Evolutionary conservation across 140 eudicot species (phyloP), one percentile per base, ranked within the genome.

Genomic region (Oenanthe javanica): DNA sequence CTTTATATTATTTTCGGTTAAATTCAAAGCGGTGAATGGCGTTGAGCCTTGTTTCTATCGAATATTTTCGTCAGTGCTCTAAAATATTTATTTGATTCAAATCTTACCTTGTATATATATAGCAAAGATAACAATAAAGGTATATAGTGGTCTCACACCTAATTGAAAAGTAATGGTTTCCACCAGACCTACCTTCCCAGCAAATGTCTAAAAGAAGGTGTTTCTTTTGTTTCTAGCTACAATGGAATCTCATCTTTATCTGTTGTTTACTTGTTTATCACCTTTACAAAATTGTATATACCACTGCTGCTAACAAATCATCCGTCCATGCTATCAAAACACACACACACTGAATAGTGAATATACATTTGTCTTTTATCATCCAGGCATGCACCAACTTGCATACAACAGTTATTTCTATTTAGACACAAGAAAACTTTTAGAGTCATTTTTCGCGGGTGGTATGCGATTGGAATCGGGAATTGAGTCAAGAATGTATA

Each of bases 221-320:
- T 43, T 12, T 7, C 55, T 45, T 73, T 73, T 73, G 77, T 73
- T 73, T 73, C 4, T 43, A 73, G 77, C 77, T 19, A 13, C 27
- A 46, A 43, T 15, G 77, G 77, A 73, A 73, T 73, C 77, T 73
- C 31, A 73, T 73, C 77, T 73, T 73, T 73, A 9, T 46, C 51
- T 46, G 31, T n/a, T 36, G 40, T 73, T 43, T 4, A 9, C 4
- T 31, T 31, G 36, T 31, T 36, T 36, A 16, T 40, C 54, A 13
- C 21, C 15, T 21, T 45, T 45, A 45, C 55, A 9, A 1, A 73
- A 36, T 11, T 72, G n/a, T 8, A 2, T 45, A 15, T 0, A 59
- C 25, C 8, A n/a, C 14, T n/a, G 69, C 69, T 59, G 12, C 67
- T 59, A 21, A 59, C 3, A 59, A 59, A 59, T 21, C 69, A 61